These are phyloP conservation scores for Capsicum pubescens DNA, from an alignment of 257 asterid species.

Conservation along the genomic window DNA sequence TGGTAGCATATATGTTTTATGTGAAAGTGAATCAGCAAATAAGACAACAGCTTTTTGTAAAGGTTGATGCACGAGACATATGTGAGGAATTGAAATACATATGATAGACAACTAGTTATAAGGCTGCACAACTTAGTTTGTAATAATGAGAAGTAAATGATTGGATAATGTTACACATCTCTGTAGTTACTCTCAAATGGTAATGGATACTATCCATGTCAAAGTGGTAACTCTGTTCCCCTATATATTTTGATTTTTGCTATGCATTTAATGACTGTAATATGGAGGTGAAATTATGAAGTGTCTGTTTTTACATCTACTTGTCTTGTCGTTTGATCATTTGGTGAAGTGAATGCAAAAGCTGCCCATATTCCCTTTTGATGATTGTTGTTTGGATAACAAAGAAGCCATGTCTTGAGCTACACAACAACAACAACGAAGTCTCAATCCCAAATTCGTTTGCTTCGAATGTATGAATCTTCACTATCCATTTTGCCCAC, in stretches of 20 bases:
- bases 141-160: not conserved
- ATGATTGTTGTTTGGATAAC: not conserved
- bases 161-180: constrained; percentile 11
- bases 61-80: not conserved
- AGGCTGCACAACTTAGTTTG: not conserved
- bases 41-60: not conserved
- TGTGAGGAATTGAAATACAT: not conserved
- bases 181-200: not conserved
- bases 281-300: not conserved
- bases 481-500: not conserved
- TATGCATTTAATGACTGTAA: not conserved
- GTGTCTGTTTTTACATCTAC: not conserved
- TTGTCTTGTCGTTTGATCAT: not conserved
- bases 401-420: not conserved
- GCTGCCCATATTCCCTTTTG: not conserved
- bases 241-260: not conserved
- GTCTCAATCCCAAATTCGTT: not conserved
- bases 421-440: not conserved
- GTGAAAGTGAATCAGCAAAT: not conserved
- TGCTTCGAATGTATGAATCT: not conserved
- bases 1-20: not conserved
- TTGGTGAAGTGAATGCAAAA: not conserved
- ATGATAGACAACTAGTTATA: not conserved
- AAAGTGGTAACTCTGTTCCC: not conserved
- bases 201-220: not conserved